These are phyloP conservation scores for Pseudogymnoascus sp. DNA, from an alignment of 2,329 filamentous ascomycete species.

Conservation along the genomic window DNA sequence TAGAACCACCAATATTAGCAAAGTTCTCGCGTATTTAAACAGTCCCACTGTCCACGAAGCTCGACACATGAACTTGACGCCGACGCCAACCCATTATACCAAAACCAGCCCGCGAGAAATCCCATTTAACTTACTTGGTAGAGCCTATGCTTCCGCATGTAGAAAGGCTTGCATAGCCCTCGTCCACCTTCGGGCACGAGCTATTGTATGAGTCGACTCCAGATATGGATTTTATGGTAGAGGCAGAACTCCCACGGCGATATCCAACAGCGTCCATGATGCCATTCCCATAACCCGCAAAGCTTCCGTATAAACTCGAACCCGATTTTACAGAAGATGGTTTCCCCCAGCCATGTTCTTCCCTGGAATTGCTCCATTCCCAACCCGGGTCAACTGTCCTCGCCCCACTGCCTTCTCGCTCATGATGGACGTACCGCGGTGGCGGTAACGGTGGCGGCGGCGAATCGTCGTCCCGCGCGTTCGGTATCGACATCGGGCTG, in stretches of 20 bases:
- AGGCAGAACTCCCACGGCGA: slow-evolving; percentile 31
- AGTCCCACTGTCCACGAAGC: background rate
- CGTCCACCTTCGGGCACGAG: slow-evolving; percentile 23
- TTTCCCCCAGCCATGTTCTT: slow-evolving; percentile 37
- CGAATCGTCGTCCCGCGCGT: slow-evolving; percentile 36
- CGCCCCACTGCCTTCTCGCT: slow-evolving; percentile 28
- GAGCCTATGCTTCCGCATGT: slow-evolving; percentile 24
- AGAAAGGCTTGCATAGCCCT: slow-evolving; percentile 30
- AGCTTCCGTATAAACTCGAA: slow-evolving; percentile 41
- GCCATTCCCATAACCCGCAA: slow-evolving; percentile 25
- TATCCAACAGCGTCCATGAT: slow-evolving; percentile 20
- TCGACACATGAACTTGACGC: background rate
- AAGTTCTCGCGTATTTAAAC: background rate
- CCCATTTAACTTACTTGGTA: slow-evolving; percentile 22
- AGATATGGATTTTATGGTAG: slow-evolving; percentile 37
- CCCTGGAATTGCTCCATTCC: slow-evolving; percentile 50
- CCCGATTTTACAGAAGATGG: slow-evolving; percentile 36
- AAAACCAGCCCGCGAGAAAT: background rate
- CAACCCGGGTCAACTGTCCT: slow-evolving; percentile 45
- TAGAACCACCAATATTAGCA: background rate
- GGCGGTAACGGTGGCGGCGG: slow-evolving; percentile 57
- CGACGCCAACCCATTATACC: background rate
- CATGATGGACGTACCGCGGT: slow-evolving; percentile 47
- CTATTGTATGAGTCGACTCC: slow-evolving; percentile 31
- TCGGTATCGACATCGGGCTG: slow-evolving; percentile 55